Evolutionary conservation across 2,329 filamentous ascomycete species (phyloP).

Genomic region (Pyrenophora teres): DNA sequence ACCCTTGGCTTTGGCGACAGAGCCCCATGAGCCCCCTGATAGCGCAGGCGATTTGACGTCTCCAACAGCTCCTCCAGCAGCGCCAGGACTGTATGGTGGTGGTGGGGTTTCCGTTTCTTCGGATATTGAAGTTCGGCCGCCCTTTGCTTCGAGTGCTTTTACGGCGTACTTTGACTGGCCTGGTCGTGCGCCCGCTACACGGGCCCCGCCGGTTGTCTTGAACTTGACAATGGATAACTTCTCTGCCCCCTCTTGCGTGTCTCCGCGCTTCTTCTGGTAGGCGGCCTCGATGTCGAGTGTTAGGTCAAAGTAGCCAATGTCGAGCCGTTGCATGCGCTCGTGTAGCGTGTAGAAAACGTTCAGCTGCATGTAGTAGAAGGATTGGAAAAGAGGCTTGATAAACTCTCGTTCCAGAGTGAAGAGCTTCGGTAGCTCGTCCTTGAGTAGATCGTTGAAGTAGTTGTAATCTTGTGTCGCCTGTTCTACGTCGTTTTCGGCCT

Average conservation of each 20-base stretch:
- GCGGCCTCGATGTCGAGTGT: conserved; percentile 89
- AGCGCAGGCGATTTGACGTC: conserved; percentile 35
- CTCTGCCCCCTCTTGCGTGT: conserved; percentile 84
- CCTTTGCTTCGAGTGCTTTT: conserved; percentile 47
- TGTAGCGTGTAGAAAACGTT: conserved; percentile 99
- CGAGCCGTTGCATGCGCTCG: conserved; percentile 95
- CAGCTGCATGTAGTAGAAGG: conserved; percentile 99
- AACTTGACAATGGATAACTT: conserved; percentile 84
- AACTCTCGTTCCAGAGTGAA: conserved; percentile 91
- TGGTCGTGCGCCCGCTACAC: conserved; percentile 40
- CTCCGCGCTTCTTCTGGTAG: conserved; percentile 85
- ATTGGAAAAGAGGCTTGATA: conserved; percentile 95
- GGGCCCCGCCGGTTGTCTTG: conserved; percentile 76
- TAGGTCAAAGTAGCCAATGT: conserved; percentile 97
- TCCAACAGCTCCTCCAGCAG: conserved; percentile 20
- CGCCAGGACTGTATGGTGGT: conserved; percentile 47
- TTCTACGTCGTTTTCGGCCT: conserved; percentile 89
- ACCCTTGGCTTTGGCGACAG: conserved; percentile 54
- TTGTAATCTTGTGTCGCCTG: conserved; percentile 93
- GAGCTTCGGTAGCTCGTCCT: conserved; percentile 91
- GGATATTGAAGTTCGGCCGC: conserved; percentile 37
- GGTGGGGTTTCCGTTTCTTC: conserved; percentile 45
- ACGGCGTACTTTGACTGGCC: conserved; percentile 46
- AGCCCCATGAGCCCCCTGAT: conserved; percentile 49
- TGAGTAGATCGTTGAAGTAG: conserved; percentile 96